These are phyloP conservation scores for Danielia oregonensis DNA, from an alignment of 805 yeast genomes.

Conservation along the genomic window DNA sequence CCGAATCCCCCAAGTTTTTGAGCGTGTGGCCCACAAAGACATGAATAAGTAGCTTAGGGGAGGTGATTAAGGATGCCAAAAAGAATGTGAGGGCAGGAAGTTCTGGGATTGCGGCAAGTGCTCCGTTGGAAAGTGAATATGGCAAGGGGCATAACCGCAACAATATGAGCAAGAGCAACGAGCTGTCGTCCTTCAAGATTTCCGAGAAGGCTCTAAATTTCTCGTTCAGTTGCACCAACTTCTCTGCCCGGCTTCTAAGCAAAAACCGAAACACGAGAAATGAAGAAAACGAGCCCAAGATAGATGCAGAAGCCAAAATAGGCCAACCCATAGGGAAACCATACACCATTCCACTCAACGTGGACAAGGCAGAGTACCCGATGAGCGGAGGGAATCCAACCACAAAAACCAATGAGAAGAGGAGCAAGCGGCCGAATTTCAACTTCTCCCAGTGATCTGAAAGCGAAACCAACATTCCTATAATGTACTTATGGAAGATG, in stretches of 20 bases:
- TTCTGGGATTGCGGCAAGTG: slow-evolving; percentile 83
- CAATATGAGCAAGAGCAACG: slow-evolving; percentile 61
- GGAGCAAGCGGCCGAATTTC: slow-evolving; percentile 38
- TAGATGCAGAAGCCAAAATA: slow-evolving; percentile 62
- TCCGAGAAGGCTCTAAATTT: slow-evolving; percentile 71
- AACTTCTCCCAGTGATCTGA: slow-evolving; percentile 45
- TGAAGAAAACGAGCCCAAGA: slow-evolving; percentile 71
- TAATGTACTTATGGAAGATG: slow-evolving; percentile 33
- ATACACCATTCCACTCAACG: slow-evolving; percentile 74
- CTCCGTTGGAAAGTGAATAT: slow-evolving; percentile 88
- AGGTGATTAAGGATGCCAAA: slow-evolving; percentile 66
- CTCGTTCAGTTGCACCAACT: slow-evolving; percentile 57
- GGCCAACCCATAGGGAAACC: slow-evolving; percentile 83
- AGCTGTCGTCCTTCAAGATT: slow-evolving; percentile 65
- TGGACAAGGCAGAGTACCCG: slow-evolving; percentile 71
- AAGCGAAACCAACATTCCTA: slow-evolving; percentile 34
- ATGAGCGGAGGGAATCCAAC: slow-evolving; percentile 89
- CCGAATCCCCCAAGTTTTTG: slow-evolving; percentile 59
- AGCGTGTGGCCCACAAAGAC: slow-evolving; percentile 75
- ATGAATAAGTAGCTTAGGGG: slow-evolving; percentile 79
- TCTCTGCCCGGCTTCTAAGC: slow-evolving; percentile 53
- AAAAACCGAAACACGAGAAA: slow-evolving; percentile 64
- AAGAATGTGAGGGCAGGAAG: slow-evolving; percentile 59
- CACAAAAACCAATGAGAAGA: slow-evolving; percentile 51
- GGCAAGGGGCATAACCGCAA: slow-evolving; percentile 90